Evolutionary conservation across 2,329 filamentous ascomycete species (phyloP).

Genomic region (Leptographium galeiforme): DNA sequence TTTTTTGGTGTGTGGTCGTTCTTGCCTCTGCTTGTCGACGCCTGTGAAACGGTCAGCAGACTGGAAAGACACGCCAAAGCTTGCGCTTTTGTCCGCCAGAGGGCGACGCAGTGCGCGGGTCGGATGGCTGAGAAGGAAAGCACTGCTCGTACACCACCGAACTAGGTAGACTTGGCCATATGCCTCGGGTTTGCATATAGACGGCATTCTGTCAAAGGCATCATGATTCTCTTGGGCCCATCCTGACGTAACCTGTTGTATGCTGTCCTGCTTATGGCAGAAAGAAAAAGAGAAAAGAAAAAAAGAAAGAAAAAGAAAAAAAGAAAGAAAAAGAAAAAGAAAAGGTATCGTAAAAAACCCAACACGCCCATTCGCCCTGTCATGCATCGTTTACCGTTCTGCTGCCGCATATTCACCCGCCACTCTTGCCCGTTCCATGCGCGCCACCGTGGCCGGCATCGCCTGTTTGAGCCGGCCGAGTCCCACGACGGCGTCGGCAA

Average conservation of each 20-base stretch:
- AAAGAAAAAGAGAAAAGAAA: not conserved
- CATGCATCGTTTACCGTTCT: too few species aligned
- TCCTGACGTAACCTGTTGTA: not conserved
- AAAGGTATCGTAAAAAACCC: too few species aligned
- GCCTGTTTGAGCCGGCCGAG: conserved; percentile 41
- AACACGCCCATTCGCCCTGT: too few species aligned
- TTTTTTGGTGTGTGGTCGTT: not conserved
- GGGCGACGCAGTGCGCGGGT: too few species aligned
- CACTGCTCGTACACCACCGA: not conserved
- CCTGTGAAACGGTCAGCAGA: not conserved
- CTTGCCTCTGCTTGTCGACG: not conserved
- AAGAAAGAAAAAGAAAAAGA: too few species aligned
- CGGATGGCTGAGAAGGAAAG: not conserved
- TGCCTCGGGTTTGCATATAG: not conserved
- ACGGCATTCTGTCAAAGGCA: not conserved
- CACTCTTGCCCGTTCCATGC: conserved; percentile 49
- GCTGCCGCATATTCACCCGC: conserved; percentile 44
- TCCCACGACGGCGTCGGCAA: conserved; percentile 30
- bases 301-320: not conserved
- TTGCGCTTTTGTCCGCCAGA: too few species aligned
- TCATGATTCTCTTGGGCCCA: too few species aligned
- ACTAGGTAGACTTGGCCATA: not conserved
- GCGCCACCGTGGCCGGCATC: conserved; percentile 48
- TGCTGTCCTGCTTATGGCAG: not conserved
- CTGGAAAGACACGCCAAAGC: too few species aligned